Conservation (phyloP, 2,329 filamentous ascomycete species). For the Trichoderma breve region DNA sequence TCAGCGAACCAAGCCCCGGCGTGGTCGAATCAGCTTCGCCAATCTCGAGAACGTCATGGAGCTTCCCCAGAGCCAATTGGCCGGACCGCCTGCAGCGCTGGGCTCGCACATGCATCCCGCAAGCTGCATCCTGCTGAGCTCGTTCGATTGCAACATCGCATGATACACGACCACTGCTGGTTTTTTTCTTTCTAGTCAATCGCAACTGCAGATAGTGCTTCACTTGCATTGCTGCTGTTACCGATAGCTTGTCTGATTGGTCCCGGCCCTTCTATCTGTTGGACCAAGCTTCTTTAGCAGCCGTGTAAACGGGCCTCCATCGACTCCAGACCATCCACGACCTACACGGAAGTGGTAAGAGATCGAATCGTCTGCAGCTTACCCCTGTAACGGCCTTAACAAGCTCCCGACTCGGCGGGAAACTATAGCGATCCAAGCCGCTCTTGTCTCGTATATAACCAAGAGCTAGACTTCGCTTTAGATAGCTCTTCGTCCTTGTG, state of each 20-base stretch:
- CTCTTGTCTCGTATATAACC: constrained; percentile 4
- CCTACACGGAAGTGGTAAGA: not conserved
- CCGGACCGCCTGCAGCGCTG: not conserved
- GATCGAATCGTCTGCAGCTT: constrained; percentile 1
- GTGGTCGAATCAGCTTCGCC: constrained; percentile 17
- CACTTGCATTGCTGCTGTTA: not conserved
- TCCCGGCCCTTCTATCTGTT: not conserved
- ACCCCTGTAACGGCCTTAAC: not conserved
- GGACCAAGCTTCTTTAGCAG: not conserved
- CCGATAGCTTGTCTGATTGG: not conserved
- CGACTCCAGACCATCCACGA: not conserved
- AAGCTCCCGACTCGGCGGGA: not conserved
- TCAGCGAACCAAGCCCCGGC: not conserved
- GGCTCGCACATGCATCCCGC: not conserved
- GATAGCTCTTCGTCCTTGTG: not conserved
- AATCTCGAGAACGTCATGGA: constrained; percentile 8
- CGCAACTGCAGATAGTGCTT: not conserved
- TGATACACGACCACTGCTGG: not conserved
- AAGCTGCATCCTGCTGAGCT: constrained; percentile 6
- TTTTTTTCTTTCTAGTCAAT: not conserved
- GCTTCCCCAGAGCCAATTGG: not conserved
- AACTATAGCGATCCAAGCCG: not conserved
- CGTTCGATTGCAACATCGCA: constrained; percentile 16
- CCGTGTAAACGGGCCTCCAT: not conserved
- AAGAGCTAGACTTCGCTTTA: not conserved